These are phyloP conservation scores for Papiliotrema flavescens DNA, from an alignment of 1,284 basidiomycete species.

Conservation along the genomic window DNA sequence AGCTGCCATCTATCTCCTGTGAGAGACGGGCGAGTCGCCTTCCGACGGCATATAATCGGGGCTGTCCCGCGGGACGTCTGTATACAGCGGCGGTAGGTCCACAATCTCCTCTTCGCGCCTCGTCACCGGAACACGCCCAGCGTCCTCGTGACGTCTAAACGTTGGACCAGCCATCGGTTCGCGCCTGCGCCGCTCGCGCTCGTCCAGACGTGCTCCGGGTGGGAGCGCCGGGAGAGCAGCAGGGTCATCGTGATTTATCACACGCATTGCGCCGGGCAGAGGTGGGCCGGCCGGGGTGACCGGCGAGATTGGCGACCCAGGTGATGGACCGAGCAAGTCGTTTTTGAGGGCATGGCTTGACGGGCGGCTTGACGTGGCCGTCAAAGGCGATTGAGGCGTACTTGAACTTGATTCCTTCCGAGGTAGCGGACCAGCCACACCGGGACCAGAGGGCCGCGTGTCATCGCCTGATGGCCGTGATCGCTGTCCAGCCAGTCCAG, in stretches of 20 bases:
- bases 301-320: neutral
- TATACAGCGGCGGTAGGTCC: conserved; percentile 38
- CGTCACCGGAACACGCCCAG: conserved; percentile 15
- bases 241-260: conserved; percentile 23
- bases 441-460: conserved; percentile 9
- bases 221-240: conserved; percentile 15
- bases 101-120: conserved; percentile 21
- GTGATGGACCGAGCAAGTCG: neutral
- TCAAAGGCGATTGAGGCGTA: neutral
- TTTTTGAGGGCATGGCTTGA: neutral
- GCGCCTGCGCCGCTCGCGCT: neutral
- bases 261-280: conserved; percentile 9
- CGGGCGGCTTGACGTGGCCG: neutral
- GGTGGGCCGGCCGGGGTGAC: neutral
- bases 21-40: neutral
- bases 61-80: conserved; percentile 30
- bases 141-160: conserved; percentile 30
- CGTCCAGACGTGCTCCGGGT: conserved; percentile 7
- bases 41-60: neutral
- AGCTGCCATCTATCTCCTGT: neutral
- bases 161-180: conserved; percentile 10
- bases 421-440: conserved; percentile 20
- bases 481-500: neutral
- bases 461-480: conserved; percentile 2
- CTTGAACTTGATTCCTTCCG: conserved; percentile 2